Conservation (phyloP, 2,329 filamentous ascomycete species). For the Penicillium decumbens region DNA sequence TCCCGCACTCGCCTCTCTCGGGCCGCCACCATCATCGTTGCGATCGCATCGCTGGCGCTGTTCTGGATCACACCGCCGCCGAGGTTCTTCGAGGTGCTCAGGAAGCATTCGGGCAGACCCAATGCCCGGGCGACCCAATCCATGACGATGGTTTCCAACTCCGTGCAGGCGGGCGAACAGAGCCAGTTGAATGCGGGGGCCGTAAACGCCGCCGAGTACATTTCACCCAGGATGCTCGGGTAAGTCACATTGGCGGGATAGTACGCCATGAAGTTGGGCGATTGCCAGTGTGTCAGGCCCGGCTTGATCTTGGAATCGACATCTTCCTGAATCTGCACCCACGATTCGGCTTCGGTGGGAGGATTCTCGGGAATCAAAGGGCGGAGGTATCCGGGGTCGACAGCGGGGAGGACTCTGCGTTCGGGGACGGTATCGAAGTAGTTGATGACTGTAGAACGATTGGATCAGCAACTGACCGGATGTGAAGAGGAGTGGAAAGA, state of each 20-base stretch:
- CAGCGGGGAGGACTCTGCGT: slow-evolving; percentile 68
- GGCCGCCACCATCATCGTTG: slow-evolving; percentile 82
- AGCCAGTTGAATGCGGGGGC: slow-evolving; percentile 97
- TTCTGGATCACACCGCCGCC: slow-evolving; percentile 95
- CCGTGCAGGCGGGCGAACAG: slow-evolving; percentile 84
- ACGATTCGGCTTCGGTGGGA: slow-evolving; percentile 62
- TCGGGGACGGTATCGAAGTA: slow-evolving; percentile 74
- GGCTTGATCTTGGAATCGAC: slow-evolving; percentile 83
- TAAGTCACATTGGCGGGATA: slow-evolving; percentile 80
- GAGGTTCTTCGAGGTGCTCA: slow-evolving; percentile 59
- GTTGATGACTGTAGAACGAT: slow-evolving; percentile 58
- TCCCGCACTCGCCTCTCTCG: slow-evolving; percentile 70
- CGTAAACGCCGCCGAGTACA: slow-evolving; percentile 85
- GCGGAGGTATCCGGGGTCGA: slow-evolving; percentile 80
- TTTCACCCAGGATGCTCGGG: slow-evolving; percentile 80
- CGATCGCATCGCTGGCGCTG: slow-evolving; percentile 78
- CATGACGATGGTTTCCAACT: slow-evolving; percentile 86
- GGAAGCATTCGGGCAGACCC: slow-evolving; percentile 66
- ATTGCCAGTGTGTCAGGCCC: slow-evolving; percentile 91
- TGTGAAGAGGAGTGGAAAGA: neutral
- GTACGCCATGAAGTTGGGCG: slow-evolving; percentile 92
- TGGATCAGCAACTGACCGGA: neutral
- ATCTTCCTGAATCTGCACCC: slow-evolving; percentile 75
- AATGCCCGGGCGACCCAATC: slow-evolving; percentile 84
- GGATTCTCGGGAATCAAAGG: slow-evolving; percentile 70